Evolutionary conservation across 1,139 yeast genomes (phyloP), one percentile per base, ranked within the genome.

Genomic region (Lodderomyces theae): DNA sequence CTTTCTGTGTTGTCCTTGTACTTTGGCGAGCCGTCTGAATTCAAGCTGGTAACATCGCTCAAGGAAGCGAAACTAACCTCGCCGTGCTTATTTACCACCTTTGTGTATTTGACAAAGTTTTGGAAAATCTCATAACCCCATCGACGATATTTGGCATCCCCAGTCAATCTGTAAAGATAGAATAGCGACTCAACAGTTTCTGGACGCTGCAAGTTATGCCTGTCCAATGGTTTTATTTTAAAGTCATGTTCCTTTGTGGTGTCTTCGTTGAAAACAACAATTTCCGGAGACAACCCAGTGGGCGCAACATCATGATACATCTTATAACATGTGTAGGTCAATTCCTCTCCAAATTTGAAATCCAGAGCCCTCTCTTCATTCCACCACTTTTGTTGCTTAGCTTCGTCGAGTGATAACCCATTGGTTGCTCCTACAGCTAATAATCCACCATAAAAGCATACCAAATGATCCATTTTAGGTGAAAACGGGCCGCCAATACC

Each of bases 381-480:
- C 77, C 77, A 72, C 43, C 52, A 51, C 3, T 66, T 58, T 46
- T 49, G 53, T 41, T 62, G 59, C 40, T 48, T 51, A 3, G 69
- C 70, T 44, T 74, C 77, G 3, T 64, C 65, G 28, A 82, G 58
- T 1, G 80, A 64, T 35, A 68, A 54, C 10, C 97, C 97, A 37
- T 76, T 78, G 15, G 69, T 90, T 13, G 97, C 96, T 22, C 97
- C 97, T 40, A 89, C 66, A 0, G 96, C 95, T 48, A 89, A 75
- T 52, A 86, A 74, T 0, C 97, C 97, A 42, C 96, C 96, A 56
- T 87, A 81, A 64, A 88, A 89, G 61, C 97, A 90, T 17, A 88
- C 97, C 49, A 88, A 69, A 62, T 90, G 97, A 58, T 90, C 97
- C 96, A 90, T 88, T 59, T 88, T 89, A 15, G 80, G 67, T n/a